A percentile compares a stretch with the other conserved stretches of the same genome.
Evolutionary conservation across 2,329 filamentous ascomycete genomes (phyloP).

Genomic region (Aspergillus sp.): DNA sequence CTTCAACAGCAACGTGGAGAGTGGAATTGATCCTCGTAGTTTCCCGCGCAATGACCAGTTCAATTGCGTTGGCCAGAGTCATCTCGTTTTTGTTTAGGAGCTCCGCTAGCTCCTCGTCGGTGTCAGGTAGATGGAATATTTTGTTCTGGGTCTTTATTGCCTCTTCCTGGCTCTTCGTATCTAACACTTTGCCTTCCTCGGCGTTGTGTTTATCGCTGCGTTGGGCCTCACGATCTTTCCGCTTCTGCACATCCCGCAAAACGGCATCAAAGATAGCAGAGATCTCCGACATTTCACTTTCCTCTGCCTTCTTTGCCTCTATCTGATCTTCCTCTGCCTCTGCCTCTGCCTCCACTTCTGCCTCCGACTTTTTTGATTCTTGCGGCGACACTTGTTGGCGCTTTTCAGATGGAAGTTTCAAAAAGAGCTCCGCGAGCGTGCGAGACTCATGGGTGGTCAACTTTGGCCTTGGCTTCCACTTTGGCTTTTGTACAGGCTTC

Average conservation of each 20-base stretch:
- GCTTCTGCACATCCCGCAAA: slow-evolving; percentile 18
- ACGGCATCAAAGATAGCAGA: slow-evolving; percentile 26
- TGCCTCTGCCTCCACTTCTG: neutral
- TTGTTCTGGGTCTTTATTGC: neutral
- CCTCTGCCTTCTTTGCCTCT: neutral
- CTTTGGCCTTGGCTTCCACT: slow-evolving; percentile 10
- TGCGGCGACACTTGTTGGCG: neutral
- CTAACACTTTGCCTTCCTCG: neutral
- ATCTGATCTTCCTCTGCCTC: slow-evolving; percentile 1
- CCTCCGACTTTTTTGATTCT: neutral
- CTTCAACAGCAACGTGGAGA: slow-evolving; percentile 29
- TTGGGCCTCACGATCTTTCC: neutral
- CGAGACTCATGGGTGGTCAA: slow-evolving; percentile 19
- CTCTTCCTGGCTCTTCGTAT: neutral
- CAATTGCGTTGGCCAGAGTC: slow-evolving; percentile 23
- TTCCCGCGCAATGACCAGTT: slow-evolving; percentile 31
- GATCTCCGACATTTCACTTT: slow-evolving; percentile 24
- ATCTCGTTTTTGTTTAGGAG: slow-evolving; percentile 15
- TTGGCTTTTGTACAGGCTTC: neutral
- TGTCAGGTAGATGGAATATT: neutral
- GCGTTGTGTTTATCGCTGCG: neutral
- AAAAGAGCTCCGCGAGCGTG: slow-evolving; percentile 15
- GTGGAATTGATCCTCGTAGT: slow-evolving; percentile 31
- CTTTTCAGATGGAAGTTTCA: slow-evolving; percentile 14
- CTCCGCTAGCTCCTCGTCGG: slow-evolving; percentile 9